A percentile compares a stretch with the other conserved stretches of the same genome.
Evolutionary conservation across 371 early-diverging fungal species (phyloP).

Genomic region (Circinella umbellata): DNA sequence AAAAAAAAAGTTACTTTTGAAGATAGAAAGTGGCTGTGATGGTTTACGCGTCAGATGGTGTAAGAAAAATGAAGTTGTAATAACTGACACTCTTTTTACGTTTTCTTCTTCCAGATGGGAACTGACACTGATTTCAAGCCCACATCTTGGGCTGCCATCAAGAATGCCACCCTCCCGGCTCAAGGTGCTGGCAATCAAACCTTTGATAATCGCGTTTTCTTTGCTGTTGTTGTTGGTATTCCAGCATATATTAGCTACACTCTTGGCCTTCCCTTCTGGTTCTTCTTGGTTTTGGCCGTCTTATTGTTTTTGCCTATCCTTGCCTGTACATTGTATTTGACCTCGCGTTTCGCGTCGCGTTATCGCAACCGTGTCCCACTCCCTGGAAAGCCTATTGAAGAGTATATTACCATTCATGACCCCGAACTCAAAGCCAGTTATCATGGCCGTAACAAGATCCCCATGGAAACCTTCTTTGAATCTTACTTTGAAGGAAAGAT

Average conservation of each 20-base stretch:
- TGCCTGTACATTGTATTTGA: slow-evolving; percentile 66
- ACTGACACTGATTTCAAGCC: slow-evolving; percentile 45
- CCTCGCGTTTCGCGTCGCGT: slow-evolving; percentile 70
- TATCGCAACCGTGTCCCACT: slow-evolving; percentile 74
- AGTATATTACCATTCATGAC: slow-evolving; percentile 89
- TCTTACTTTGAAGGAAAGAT: slow-evolving; percentile 95
- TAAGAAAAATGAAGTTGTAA: too few relatives aligned
- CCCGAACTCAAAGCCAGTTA: slow-evolving; percentile 73
- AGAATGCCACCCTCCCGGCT: slow-evolving; percentile 68
- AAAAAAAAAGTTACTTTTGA: neutral
- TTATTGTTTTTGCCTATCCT: slow-evolving; percentile 72
- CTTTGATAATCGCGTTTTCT: slow-evolving; percentile 68
- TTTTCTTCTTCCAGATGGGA: slow-evolving; percentile 16
- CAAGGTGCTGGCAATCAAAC: slow-evolving; percentile 83
- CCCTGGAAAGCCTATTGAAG: slow-evolving; percentile 81
- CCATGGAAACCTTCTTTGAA: slow-evolving; percentile 96
- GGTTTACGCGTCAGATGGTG: too few relatives aligned
- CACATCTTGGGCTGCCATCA: slow-evolving; percentile 60
- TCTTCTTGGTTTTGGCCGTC: slow-evolving; percentile 65
- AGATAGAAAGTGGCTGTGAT: neutral
- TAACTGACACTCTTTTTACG: too few relatives aligned
- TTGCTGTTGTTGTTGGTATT: slow-evolving; percentile 56
- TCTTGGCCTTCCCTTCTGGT: slow-evolving; percentile 60
- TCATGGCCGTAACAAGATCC: slow-evolving; percentile 85
- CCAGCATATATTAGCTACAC: slow-evolving; percentile 67